These are phyloP conservation scores for Chalciporus sphaerocephalus DNA, from an alignment of 768 basidiomycete species.

Conservation along the genomic window DNA sequence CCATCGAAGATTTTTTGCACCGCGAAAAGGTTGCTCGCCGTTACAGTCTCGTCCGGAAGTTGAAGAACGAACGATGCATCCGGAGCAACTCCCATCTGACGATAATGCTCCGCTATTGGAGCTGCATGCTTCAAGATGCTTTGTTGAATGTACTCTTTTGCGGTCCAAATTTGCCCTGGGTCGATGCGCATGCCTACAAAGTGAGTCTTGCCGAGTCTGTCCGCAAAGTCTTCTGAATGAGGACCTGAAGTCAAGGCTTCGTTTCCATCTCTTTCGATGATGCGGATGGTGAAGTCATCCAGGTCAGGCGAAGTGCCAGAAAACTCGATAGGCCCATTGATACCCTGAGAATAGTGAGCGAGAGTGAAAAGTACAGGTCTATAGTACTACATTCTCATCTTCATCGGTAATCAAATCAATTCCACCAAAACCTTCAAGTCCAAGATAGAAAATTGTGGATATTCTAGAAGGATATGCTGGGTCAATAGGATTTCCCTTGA, in stretches of 20 bases:
- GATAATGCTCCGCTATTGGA: conserved; percentile 51
- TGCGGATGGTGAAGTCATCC: conserved; percentile 75
- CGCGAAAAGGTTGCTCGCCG: conserved; percentile 76
- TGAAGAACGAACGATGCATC: conserved; percentile 80
- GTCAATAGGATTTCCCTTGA: conserved; percentile 77
- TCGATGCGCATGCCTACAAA: conserved; percentile 60
- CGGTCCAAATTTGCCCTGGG: conserved; percentile 74
- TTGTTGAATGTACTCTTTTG: conserved; percentile 71
- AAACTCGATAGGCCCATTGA: conserved; percentile 66
- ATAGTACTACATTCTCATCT: conserved; percentile 57
- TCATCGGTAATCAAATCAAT: conserved; percentile 76
- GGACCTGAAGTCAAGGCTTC: conserved; percentile 49
- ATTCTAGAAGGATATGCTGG: conserved; percentile 52
- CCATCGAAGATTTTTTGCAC: conserved; percentile 86
- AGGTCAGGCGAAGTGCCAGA: conserved; percentile 72
- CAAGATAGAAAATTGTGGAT: conserved; percentile 83
- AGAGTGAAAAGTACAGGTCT: not conserved
- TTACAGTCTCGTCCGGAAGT: conserved; percentile 68
- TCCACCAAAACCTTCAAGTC: conserved; percentile 81
- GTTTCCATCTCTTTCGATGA: conserved; percentile 69
- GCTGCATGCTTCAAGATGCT: conserved; percentile 56
- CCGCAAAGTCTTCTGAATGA: conserved; percentile 52
- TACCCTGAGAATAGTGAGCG: conserved; percentile 49
- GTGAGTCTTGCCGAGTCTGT: conserved; percentile 67
- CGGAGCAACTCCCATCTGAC: conserved; percentile 45